These are phyloP conservation scores for Ophiocordyceps unilateralis DNA, from an alignment of 2,329 filamentous ascomycete genomes.

Conservation along the genomic window DNA sequence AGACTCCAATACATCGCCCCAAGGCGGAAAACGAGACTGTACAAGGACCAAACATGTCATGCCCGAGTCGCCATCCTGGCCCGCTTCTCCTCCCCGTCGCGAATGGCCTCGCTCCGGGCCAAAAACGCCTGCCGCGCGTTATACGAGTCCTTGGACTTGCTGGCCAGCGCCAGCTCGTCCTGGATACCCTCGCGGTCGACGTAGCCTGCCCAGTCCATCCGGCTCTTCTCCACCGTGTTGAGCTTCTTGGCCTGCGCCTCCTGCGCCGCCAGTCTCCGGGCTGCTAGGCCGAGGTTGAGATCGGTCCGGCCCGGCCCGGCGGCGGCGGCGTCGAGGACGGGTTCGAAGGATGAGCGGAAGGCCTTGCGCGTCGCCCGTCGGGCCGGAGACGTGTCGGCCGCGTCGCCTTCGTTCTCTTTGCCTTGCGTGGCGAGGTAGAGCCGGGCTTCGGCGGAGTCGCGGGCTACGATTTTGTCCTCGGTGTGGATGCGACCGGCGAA, in stretches of 20 bases:
- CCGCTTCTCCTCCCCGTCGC: slow-evolving; percentile 41
- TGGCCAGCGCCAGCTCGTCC: slow-evolving; percentile 48
- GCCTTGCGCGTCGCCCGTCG: slow-evolving; percentile 34
- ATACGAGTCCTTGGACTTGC: slow-evolving; percentile 47
- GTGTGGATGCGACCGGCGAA: slow-evolving; percentile 58
- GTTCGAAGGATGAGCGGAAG: slow-evolving; percentile 47
- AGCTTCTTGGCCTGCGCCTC: slow-evolving; percentile 42
- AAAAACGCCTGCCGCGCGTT: slow-evolving; percentile 46
- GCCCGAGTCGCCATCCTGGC: slow-evolving; percentile 27
- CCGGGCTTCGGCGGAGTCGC: slow-evolving; percentile 47
- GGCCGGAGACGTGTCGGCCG: slow-evolving; percentile 13
- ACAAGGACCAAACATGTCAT: too few species aligned
- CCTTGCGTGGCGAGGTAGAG: slow-evolving; percentile 37
- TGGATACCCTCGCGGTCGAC: slow-evolving; percentile 56
- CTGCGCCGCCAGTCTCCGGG: slow-evolving; percentile 28
- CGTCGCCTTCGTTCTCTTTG: neutral
- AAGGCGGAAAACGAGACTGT: too few species aligned
- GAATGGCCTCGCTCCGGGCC: slow-evolving; percentile 43
- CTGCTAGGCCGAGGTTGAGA: slow-evolving; percentile 37
- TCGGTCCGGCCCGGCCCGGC: slow-evolving; percentile 28
- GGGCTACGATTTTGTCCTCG: slow-evolving; percentile 52
- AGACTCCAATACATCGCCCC: too few species aligned
- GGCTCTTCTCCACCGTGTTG: slow-evolving; percentile 55
- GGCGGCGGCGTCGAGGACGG: slow-evolving; percentile 21
- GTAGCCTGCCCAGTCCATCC: slow-evolving; percentile 57